Base-by-base conservation (phyloP, 352 stramenopile genomes). In the Pythium grandisporangium region DNA sequence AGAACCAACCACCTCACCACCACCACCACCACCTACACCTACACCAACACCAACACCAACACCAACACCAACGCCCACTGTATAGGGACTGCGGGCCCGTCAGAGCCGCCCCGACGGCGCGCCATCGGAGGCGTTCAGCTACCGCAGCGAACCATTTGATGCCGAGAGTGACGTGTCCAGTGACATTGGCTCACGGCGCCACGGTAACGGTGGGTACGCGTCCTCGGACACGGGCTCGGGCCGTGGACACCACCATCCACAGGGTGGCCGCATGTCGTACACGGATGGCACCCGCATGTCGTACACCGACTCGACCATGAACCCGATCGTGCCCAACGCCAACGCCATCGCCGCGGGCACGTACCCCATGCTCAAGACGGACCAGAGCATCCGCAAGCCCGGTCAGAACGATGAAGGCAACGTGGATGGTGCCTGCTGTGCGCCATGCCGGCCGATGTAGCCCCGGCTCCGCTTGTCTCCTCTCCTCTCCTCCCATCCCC, bases 141-240 rank as follows among this genome's bases (percentile, higher is more conserved):
- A 85, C 10, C 70, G 73, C 37, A 89, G 79, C 45, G 80, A 91
- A 55, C 72, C 67, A 29, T 84, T 82, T 59, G 80, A 93, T 48
- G 63, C 65, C 3, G 76, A 88, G 58, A 93, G 80, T 44, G 80
- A 93, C 49, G 80, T 67, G 22, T 93, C 78, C 16, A 91, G 77
- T 34, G 75, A 88, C 33, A 79, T 82, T 45, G 66, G 71, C 30
- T 55, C 63, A 1, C 66, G 73, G 37, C 66, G 66, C 41, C n/a
- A n/a, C n/a, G n/a, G n/a, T n/a, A n/a, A n/a, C n/a, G 54, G 46
- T 27, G 59, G 63, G 7, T 73, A 75, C 49, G 61, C 69, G 16
- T 78, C 66, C 1, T 89, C 72, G 3, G 76, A 89, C 54, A 77
- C 66, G 19, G 68, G 71, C 8, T 86, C 73, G 8, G 55, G 69